These are phyloP conservation scores for Lactifluus volemus DNA, from an alignment of 768 basidiomycete genomes.

Conservation along the genomic window DNA sequence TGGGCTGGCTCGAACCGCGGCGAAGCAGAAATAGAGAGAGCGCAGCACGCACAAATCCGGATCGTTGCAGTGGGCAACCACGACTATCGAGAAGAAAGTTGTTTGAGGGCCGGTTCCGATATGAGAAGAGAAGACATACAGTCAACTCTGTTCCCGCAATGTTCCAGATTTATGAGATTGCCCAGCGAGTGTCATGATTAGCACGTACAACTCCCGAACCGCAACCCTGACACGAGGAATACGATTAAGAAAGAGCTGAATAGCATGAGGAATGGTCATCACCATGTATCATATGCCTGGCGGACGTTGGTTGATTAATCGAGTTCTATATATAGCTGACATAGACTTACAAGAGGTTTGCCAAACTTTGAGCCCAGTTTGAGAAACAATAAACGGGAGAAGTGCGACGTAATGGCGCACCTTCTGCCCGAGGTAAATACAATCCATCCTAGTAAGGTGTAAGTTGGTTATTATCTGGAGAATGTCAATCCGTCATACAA, in stretches of 20 bases:
- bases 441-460: conserved; percentile 62
- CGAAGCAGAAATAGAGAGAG: not conserved
- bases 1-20: not conserved
- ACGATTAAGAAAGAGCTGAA: not conserved
- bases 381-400: not conserved
- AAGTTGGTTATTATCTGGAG: not conserved
- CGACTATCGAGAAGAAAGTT: conserved; percentile 36
- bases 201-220: conserved; percentile 56
- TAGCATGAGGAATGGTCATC: not conserved
- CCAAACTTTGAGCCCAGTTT: conserved; percentile 43
- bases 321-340: not conserved
- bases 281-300: conserved; percentile 56
- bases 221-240: conserved; percentile 21
- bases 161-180: not conserved
- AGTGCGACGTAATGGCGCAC: conserved; percentile 28
- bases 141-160: conserved; percentile 49
- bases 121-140: not conserved
- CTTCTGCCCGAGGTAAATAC: conserved; percentile 95
- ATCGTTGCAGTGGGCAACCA: conserved; percentile 60
- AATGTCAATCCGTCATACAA: conserved; percentile 39
- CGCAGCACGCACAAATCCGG: conserved; percentile 62
- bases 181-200: not conserved
- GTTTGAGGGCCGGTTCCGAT: not conserved
- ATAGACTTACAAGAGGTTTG: conserved; percentile 53
- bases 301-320: not conserved